Conservation (phyloP, 2,329 filamentous ascomycete genomes). For the Ceratocystis variospora region DNA sequence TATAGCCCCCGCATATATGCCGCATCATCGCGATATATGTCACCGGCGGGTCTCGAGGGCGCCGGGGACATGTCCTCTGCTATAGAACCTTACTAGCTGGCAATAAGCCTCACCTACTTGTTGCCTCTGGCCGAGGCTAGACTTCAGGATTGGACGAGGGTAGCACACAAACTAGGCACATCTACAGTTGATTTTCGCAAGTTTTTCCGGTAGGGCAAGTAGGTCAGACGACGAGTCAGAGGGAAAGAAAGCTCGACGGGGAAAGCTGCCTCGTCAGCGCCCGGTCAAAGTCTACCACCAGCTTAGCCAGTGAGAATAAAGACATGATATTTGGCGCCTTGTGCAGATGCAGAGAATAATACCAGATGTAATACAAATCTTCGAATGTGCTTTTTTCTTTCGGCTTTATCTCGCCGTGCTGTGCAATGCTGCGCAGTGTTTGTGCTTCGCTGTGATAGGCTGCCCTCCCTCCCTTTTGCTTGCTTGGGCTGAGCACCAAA, state of each 20-base stretch:
- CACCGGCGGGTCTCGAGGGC: not conserved
- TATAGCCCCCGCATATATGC: conserved; percentile 4
- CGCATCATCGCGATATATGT: conserved; percentile 4
- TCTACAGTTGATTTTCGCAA: not conserved
- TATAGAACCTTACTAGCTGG: not conserved
- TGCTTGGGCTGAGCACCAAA: conserved; percentile 2
- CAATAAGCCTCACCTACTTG: not conserved
- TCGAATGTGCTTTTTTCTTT: not conserved
- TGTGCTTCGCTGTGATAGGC: not conserved
- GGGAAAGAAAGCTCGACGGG: not conserved
- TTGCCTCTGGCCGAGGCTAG: conserved; percentile 1
- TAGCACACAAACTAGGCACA: not conserved
- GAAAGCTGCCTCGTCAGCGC: too few species aligned
- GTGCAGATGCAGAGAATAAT: not conserved
- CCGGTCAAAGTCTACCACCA: too few species aligned
- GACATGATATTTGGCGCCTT: not conserved
- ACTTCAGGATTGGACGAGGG: not conserved
- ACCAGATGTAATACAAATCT: not conserved
- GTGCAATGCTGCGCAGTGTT: too few species aligned
- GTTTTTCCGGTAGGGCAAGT: not conserved
- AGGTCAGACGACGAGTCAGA: not conserved
- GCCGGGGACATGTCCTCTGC: not conserved
- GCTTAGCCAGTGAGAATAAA: not conserved
- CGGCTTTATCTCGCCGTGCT: not conserved
- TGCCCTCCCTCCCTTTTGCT: not conserved